These are phyloP conservation scores for Kodamaea sp. DNA, from an alignment of 1,139 yeast genomes.

Conservation along the genomic window DNA sequence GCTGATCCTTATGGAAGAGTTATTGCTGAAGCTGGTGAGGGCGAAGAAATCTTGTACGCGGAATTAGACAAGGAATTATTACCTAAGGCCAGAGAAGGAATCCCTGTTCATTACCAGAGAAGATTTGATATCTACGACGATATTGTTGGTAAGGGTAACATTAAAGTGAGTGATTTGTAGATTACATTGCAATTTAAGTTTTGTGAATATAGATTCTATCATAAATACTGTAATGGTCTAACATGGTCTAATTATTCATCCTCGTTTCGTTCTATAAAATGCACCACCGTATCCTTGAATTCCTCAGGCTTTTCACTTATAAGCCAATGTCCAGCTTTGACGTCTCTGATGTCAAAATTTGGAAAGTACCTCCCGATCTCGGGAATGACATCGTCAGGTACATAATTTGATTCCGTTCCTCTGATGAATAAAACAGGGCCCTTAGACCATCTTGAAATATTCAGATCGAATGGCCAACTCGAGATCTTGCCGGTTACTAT, in stretches of 20 bases:
- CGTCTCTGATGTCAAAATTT: conserved; percentile 66
- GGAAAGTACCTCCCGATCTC: conserved; percentile 82
- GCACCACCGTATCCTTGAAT: conserved; percentile 57
- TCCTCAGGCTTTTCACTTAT: conserved; percentile 77
- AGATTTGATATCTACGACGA: conserved; percentile 84
- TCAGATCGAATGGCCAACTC: conserved; percentile 73
- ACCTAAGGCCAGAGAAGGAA: conserved; percentile 62
- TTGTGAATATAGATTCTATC: too few relatives aligned
- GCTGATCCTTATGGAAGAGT: conserved; percentile 85
- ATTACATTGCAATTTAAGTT: too few relatives aligned
- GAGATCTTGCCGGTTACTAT: conserved; percentile 65
- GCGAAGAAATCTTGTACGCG: conserved; percentile 79
- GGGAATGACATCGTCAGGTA: conserved; percentile 83
- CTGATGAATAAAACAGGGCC: conserved; percentile 80
- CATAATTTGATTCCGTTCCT: conserved; percentile 74
- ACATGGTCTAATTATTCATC: conserved; percentile 26
- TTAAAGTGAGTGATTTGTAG: conserved; percentile 40
- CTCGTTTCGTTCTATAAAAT: conserved; percentile 60
- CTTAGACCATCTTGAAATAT: conserved; percentile 50
- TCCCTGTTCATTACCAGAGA: conserved; percentile 80
- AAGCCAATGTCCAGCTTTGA: conserved; percentile 91
- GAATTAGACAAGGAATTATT: conserved; percentile 69
- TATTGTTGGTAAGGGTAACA: conserved; percentile 48
- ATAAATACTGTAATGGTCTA: not conserved
- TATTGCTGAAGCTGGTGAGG: conserved; percentile 81